Base-by-base conservation (phyloP, 164 flowering plant genomes). In the Annona squamosa region DNA sequence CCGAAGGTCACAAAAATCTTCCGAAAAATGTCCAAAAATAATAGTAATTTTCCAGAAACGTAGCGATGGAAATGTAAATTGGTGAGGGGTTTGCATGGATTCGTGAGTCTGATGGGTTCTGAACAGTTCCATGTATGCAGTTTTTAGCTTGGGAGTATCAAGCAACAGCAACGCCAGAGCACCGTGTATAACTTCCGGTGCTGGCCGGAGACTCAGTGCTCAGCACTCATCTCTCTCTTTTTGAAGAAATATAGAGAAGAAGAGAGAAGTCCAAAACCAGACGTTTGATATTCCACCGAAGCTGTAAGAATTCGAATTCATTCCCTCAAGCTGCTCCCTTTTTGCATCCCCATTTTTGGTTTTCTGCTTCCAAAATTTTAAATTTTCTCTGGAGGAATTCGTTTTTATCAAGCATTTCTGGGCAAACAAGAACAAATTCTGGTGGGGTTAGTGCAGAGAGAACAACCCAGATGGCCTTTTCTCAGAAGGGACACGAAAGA, bases 391-490 rank as follows among this genome's bases (percentile, higher is more conserved):
- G 59, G 13, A 52, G 13, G 13, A 52, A 5, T 7, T 16, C 9
- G 13, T 16, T 52, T 52, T 16, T 52, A 10, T 6, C 9, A 9
- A 2, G 13, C 2, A 9, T 52, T 52, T 52, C 13, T 12, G 9
- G 13, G 9, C 59, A 52, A 52, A 9, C 59, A 52, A 52, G 59
- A 52, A 7, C 2, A 52, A 52, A 52, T 52, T 52, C 17, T 9
- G 13, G 59, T 6, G 9, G 59, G 13, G 13, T 52, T 42, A 13
- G 4, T 43, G 42, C 46, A 66, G 16, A 42, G 43, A 42, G 13
- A 17, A 42, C 43, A 46, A 66, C 68, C 68, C 68, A 66, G 68
- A 66, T 66, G 68, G 45, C 45, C n/a, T 12, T 66, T 66, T 66
- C 42, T 42, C 18, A 46, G 43, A 13, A 37, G 12, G 18, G 12